A percentile compares a stretch with the other conserved stretches of the same genome.
Evolutionary conservation across 176 grass and related monocot genomes (phyloP).

Genomic region (Ampelocalamus luodianensis): DNA sequence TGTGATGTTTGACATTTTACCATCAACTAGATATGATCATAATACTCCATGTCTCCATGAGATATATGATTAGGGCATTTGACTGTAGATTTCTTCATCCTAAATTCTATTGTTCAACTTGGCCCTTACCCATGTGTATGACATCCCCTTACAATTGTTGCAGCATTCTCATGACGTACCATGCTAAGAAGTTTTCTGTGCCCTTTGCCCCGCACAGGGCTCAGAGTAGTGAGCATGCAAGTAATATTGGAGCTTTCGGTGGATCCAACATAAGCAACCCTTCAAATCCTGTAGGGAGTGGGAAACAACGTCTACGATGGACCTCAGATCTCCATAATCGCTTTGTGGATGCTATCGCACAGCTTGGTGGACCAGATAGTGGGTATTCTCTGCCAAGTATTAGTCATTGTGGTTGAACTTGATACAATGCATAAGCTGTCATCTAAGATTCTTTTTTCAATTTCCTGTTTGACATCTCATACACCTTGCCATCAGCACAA

Average conservation of each 20-base stretch:
- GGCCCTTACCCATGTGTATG: slow-evolving; percentile 1
- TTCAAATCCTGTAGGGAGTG: slow-evolving; percentile 61
- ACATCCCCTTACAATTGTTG: slow-evolving; percentile 44
- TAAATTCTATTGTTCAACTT: background rate
- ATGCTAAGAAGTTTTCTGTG: slow-evolving; percentile 75
- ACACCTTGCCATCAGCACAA: background rate
- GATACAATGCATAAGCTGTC: slow-evolving; percentile 4
- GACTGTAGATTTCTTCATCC: background rate
- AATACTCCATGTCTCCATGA: background rate
- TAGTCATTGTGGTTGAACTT: slow-evolving; percentile 28
- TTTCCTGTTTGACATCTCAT: slow-evolving; percentile 30
- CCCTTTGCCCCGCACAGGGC: slow-evolving; percentile 71
- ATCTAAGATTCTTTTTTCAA: slow-evolving; percentile 17
- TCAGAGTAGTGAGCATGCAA: slow-evolving; percentile 67
- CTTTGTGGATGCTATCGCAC: slow-evolving; percentile 95
- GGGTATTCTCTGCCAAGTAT: slow-evolving; percentile 67
- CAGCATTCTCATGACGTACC: slow-evolving; percentile 76
- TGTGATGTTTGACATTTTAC: background rate
- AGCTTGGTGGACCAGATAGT: slow-evolving; percentile 99
- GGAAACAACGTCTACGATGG: slow-evolving; percentile 89
- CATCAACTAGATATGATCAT: background rate
- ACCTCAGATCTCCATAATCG: slow-evolving; percentile 95
- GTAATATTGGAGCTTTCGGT: slow-evolving; percentile 61
- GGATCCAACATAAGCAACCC: slow-evolving; percentile 64
- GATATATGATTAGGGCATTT: background rate